These are phyloP conservation scores for Saccharomyces hybrid DNA, from an alignment of 1,139 yeast genomes.

Conservation along the genomic window DNA sequence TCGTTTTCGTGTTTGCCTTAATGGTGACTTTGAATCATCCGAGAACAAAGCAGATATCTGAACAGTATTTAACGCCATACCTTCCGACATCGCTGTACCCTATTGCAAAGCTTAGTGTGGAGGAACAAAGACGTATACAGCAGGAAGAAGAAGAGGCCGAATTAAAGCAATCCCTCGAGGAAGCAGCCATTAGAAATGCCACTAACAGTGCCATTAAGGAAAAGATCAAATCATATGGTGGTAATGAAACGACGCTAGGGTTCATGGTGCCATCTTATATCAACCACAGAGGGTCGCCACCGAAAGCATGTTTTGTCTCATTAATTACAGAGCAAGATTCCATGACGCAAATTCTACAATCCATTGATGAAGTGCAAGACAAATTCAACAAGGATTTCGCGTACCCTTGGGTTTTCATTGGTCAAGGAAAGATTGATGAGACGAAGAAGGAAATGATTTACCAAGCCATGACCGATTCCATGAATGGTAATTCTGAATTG, in stretches of 20 bases:
- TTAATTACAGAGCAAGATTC: constrained; percentile 36
- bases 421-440: constrained; percentile 44
- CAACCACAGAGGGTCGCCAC: constrained; percentile 29
- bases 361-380: constrained; percentile 38
- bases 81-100: not conserved
- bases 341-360: not conserved
- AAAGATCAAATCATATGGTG: constrained; percentile 3
- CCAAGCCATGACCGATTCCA: not conserved
- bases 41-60: not conserved
- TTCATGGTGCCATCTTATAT: constrained; percentile 12
- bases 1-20: constrained; percentile 3
- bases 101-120: not conserved
- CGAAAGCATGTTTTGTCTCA: constrained; percentile 64
- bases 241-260: constrained; percentile 6
- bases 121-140: not conserved
- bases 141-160: not conserved
- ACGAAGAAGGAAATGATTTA: not conserved
- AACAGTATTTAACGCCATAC: not conserved
- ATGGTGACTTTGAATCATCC: not conserved
- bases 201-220: not conserved
- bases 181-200: not conserved
- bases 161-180: not conserved
- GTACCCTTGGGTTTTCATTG: constrained; percentile 71
- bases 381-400: constrained; percentile 57
- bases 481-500: constrained; percentile 5